Conservation (phyloP, 1,284 basidiomycete genomes). For the Boletus semigastroideus region DNA sequence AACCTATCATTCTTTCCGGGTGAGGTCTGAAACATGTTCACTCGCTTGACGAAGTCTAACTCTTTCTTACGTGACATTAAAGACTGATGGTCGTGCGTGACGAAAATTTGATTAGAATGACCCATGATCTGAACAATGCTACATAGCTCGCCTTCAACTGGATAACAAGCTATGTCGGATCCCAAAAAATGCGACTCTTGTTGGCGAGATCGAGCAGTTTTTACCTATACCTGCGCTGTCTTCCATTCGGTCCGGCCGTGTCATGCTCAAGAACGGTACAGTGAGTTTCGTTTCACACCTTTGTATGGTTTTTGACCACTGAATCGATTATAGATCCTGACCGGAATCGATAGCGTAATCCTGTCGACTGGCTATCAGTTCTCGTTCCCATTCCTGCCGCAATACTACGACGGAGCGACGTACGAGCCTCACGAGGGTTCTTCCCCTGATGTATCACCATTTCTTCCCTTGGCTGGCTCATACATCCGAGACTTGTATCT, state of each 20-base stretch:
- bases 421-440: slow-evolving; percentile 3
- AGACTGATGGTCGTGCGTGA: slow-evolving; percentile 8
- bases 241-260: slow-evolving; percentile 11
- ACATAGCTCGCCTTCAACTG: background rate
- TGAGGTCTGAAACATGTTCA: background rate
- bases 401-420: slow-evolving; percentile 12
- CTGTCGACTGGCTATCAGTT: slow-evolving; percentile 11
- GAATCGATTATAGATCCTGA: slow-evolving; percentile 7
- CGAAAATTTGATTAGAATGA: background rate
- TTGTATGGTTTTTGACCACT: background rate
- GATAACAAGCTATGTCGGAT: background rate
- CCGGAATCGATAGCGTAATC: slow-evolving; percentile 13
- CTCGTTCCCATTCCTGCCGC: slow-evolving; percentile 17
- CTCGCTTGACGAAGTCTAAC: background rate
- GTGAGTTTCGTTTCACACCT: background rate
- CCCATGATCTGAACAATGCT: background rate
- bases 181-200: slow-evolving; percentile 12
- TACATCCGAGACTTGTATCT: slow-evolving; percentile 21
- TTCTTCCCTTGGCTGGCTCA: slow-evolving; percentile 10
- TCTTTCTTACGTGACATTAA: background rate
- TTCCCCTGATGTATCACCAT: slow-evolving; percentile 1
- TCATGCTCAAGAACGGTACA: slow-evolving; percentile 17
- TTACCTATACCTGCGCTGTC: slow-evolving; percentile 4
- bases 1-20: slow-evolving; percentile 17
- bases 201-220: slow-evolving; percentile 19